These are phyloP conservation scores for Neurospora sp. DNA, from an alignment of 495 filamentous ascomycete genomes.

Conservation along the genomic window DNA sequence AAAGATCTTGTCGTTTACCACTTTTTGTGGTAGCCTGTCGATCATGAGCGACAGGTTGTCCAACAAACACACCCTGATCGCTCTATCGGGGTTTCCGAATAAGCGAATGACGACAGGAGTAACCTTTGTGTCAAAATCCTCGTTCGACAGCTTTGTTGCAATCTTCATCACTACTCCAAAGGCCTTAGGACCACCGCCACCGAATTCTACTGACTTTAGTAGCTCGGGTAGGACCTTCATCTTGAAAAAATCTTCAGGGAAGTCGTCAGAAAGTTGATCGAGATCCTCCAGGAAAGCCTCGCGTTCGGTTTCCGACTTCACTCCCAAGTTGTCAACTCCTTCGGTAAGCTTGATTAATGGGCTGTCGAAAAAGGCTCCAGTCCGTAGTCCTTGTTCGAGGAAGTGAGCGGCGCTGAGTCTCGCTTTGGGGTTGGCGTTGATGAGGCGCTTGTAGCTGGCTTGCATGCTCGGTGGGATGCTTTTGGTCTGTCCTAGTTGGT, in stretches of 20 bases:
- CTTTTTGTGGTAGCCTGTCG: constrained; percentile 75
- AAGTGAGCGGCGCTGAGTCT: constrained; percentile 77
- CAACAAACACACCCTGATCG: constrained; percentile 80
- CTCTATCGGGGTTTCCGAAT: constrained; percentile 85
- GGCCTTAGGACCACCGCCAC: constrained; percentile 88
- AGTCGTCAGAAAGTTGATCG: constrained; percentile 78
- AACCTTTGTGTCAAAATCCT: constrained; percentile 77
- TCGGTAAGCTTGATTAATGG: constrained; percentile 84
- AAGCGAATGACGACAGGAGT: constrained; percentile 80
- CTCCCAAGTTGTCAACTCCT: constrained; percentile 79
- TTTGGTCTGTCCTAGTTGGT: constrained; percentile 75
- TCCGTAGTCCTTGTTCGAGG: constrained; percentile 75
- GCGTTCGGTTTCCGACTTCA: constrained; percentile 75
- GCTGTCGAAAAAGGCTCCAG: constrained; percentile 82
- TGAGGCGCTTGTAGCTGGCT: constrained; percentile 74
- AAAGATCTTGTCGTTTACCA: constrained; percentile 94
- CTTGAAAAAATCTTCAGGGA: constrained; percentile 95
- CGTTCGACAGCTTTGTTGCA: constrained; percentile 69
- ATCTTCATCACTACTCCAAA: constrained; percentile 85
- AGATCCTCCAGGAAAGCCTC: constrained; percentile 85
- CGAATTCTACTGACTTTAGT: constrained; percentile 95
- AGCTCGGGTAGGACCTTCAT: constrained; percentile 93
- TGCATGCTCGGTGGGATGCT: constrained; percentile 82
- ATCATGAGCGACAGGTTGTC: constrained; percentile 89
- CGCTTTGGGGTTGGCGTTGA: constrained; percentile 80